phyloP scores from a whole-genome alignment of 192 early-diverging fungal genomes.

The Coemansia brasiliensis region DNA sequence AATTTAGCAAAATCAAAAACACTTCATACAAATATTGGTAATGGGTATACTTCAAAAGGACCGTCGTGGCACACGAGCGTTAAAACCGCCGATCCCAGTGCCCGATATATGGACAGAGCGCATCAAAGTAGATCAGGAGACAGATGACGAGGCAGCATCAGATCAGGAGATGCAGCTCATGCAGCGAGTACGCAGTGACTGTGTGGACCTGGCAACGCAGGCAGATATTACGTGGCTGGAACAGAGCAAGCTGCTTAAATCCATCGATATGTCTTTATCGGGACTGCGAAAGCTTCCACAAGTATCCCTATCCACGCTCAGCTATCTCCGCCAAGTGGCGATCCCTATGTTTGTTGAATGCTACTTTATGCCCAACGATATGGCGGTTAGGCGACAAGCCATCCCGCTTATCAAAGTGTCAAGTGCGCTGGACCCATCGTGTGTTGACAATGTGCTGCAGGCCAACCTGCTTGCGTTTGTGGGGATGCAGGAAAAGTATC shows the following conservation, averaged over 20 bases:
- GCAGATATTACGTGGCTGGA: constrained; percentile 32
- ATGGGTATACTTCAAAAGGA: constrained; percentile 50
- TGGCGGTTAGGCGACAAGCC: constrained; percentile 25
- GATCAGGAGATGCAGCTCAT: constrained; percentile 16
- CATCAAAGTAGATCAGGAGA: constrained; percentile 9
- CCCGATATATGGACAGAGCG: constrained; percentile 31
- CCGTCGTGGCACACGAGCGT: constrained; percentile 26
- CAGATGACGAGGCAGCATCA: background rate
- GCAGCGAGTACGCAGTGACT: constrained; percentile 3
- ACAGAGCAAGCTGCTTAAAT: constrained; percentile 40
- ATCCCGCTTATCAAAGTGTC: constrained; percentile 33
- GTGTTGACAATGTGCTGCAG: constrained; percentile 22
- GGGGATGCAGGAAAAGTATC: constrained; percentile 10
- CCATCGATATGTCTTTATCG: constrained; percentile 10
- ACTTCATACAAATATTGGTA: too few species aligned
- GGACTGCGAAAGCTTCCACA: constrained; percentile 10
- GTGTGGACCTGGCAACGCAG: constrained; percentile 5
- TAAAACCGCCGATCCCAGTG: constrained; percentile 45
- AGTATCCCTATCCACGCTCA: constrained; percentile 20
- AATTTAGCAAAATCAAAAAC: too few species aligned
- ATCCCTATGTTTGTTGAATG: constrained; percentile 46
- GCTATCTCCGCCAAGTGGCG: constrained; percentile 28
- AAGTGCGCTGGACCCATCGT: constrained; percentile 24
- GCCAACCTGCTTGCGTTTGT: constrained; percentile 39
- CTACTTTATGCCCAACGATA: constrained; percentile 36